Conservation (phyloP, 1,139 yeast species). For the Eremothecium sinecaudum region DNA sequence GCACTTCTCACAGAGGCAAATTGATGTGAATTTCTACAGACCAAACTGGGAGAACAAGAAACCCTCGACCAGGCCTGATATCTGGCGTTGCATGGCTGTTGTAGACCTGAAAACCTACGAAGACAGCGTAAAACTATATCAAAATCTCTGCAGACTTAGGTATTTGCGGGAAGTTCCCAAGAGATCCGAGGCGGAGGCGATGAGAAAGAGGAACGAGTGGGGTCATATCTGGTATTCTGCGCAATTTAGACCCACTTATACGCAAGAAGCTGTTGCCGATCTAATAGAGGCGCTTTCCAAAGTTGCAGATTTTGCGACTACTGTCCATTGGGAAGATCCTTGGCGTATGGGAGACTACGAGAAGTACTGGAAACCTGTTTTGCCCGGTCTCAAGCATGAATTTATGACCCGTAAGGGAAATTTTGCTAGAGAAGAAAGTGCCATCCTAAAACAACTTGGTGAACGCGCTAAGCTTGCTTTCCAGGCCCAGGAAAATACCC, state of each 20-base stretch:
- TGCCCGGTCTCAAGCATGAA: conserved; percentile 21
- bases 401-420: conserved; percentile 22
- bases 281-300: conserved; percentile 59
- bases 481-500: too few species aligned
- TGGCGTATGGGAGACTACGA: conserved; percentile 71
- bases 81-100: conserved; percentile 89
- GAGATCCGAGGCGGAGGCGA: conserved; percentile 50
- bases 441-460: conserved; percentile 24
- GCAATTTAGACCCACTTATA: conserved; percentile 79
- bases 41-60: conserved; percentile 86
- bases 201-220: conserved; percentile 65
- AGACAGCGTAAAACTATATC: conserved; percentile 63
- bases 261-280: conserved; percentile 91
- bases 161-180: conserved; percentile 56
- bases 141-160: conserved; percentile 65
- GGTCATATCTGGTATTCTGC: conserved; percentile 82
- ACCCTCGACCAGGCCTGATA: conserved; percentile 70
- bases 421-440: conserved; percentile 27
- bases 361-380: conserved; percentile 24
- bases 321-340: conserved; percentile 66
- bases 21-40: conserved; percentile 58
- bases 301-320: conserved; percentile 32
- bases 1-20: conserved; percentile 49
- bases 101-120: conserved; percentile 59
- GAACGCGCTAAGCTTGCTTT: conserved; percentile 14